Evolutionary conservation across 768 basidiomycete genomes (phyloP).

Genomic region (Termitomyces titanicus): DNA sequence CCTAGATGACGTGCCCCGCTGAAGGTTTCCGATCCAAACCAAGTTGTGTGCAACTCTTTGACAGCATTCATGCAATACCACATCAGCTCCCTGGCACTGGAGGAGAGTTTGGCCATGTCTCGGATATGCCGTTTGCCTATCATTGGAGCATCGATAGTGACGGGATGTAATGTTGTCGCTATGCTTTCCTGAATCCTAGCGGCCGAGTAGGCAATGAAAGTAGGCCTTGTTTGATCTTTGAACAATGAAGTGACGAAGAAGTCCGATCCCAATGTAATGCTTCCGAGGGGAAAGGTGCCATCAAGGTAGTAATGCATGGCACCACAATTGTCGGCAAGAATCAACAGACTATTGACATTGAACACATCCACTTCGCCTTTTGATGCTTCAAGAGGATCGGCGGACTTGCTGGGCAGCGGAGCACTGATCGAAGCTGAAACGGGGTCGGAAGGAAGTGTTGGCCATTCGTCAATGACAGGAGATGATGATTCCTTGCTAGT

Average conservation of each 20-base stretch:
- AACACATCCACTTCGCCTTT: conserved; percentile 46
- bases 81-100: conserved; percentile 63
- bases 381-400: conserved; percentile 22
- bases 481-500: conserved; percentile 45
- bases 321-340: conserved; percentile 56
- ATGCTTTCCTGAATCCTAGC: conserved; percentile 18
- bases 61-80: conserved; percentile 71
- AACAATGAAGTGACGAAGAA: conserved; percentile 32
- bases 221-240: conserved; percentile 43
- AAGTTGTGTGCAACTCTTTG: conserved; percentile 67
- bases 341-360: conserved; percentile 62
- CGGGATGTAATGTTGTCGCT: conserved; percentile 37
- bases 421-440: conserved; percentile 60
- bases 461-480: conserved; percentile 65
- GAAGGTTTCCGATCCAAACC: conserved; percentile 68
- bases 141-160: conserved; percentile 51
- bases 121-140: conserved; percentile 53
- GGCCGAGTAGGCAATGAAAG: conserved; percentile 48
- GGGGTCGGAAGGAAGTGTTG: conserved; percentile 53
- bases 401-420: conserved; percentile 29
- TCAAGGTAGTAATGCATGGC: conserved; percentile 66
- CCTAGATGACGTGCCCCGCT: conserved; percentile 72
- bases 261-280: conserved; percentile 34
- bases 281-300: conserved; percentile 71
- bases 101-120: conserved; percentile 68